These are phyloP conservation scores for Solanum appendiculatum DNA, from an alignment of 257 asterid genomes.

Conservation along the genomic window DNA sequence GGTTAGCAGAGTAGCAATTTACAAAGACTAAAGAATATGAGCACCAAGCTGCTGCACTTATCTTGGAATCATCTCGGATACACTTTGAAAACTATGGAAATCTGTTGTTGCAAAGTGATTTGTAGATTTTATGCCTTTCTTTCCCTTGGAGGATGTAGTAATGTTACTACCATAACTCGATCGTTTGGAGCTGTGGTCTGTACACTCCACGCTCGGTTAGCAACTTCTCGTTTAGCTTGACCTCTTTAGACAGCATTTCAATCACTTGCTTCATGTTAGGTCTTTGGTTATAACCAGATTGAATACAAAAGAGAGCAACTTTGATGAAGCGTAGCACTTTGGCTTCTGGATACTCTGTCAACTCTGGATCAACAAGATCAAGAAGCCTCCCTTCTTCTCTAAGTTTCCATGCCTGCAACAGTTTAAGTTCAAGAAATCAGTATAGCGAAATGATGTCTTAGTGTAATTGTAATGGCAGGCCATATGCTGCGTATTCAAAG, in stretches of 20 bases:
- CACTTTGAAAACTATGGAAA: slow-evolving; percentile 14
- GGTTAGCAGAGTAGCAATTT: neutral
- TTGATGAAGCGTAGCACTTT: slow-evolving; percentile 39
- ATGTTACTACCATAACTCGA: slow-evolving; percentile 14
- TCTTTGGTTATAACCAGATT: slow-evolving; percentile 53
- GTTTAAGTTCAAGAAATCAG: neutral
- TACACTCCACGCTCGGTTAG: slow-evolving; percentile 52
- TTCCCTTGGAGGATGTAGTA: slow-evolving; percentile 16
- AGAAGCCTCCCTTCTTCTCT: slow-evolving; percentile 43
- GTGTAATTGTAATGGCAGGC: neutral
- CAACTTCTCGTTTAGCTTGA: slow-evolving; percentile 41
- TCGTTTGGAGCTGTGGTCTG: slow-evolving; percentile 16
- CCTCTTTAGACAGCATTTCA: slow-evolving; percentile 55
- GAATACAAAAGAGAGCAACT: slow-evolving; percentile 72
- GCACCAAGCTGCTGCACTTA: slow-evolving; percentile 5
- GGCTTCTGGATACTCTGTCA: slow-evolving; percentile 34
- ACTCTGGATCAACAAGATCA: slow-evolving; percentile 59
- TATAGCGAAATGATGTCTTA: neutral
- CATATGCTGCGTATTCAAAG: neutral
- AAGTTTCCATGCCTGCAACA: slow-evolving; percentile 69
- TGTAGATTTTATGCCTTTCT: slow-evolving; percentile 20
- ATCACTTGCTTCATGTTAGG: slow-evolving; percentile 82
- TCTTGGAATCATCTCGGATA: slow-evolving; percentile 52
- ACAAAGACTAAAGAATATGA: neutral
- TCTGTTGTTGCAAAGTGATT: slow-evolving; percentile 1